Evolutionary conservation across 1,284 basidiomycete genomes (phyloP), one percentile per base, ranked within the genome.

Genomic region (Ceratobasidium sp.): DNA sequence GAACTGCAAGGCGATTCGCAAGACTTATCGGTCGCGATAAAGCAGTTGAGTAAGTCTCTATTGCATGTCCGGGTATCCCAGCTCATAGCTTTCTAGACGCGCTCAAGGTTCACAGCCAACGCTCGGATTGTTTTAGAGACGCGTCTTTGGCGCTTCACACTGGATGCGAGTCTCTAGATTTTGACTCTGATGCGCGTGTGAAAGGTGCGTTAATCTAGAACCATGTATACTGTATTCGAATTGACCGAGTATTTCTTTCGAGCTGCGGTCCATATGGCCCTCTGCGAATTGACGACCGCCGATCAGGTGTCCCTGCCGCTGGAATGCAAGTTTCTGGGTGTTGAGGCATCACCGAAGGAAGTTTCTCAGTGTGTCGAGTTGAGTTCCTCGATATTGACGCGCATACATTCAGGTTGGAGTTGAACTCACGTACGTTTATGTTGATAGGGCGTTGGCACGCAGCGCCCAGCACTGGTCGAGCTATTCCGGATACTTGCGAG

Each of bases 401-500:
- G 63, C 63, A 69, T 69, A 57, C 52, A 69, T 69, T 69, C 38
- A 28, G 38, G n/a, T 57, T 30, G n/a, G n/a, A n/a, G n/a, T 57
- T 35, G 18, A 28, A 38, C 64, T 44, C 14, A 46, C 21, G 9
- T 16, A n/a, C n/a, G n/a, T n/a, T n/a, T n/a, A 44, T 16, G 32
- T n/a, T 44, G 8, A 18, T 32, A 73, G 72, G 46, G 72, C 72
- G 16, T 43, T 73, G 2, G 55, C 54, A 18, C 52, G 72, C 8
- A 73, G 72, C 32, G 66, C 72, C 41, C 72, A 73, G 26, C 55
- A 73, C 55, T 73, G 72, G 72, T 73, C 72, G 46, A 73, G 72
- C 30, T 73, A 73, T 57, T 73, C 72, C 4, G 72, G 72, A 26
- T 73, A 73, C 28, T 49, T 73, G 21, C 49, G 72, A 38, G 72